A percentile compares a stretch with the other conserved stretches of the same genome.
phyloP scores from a whole-genome alignment of 202 grass and related monocot species.

The Setaria viridis region DNA sequence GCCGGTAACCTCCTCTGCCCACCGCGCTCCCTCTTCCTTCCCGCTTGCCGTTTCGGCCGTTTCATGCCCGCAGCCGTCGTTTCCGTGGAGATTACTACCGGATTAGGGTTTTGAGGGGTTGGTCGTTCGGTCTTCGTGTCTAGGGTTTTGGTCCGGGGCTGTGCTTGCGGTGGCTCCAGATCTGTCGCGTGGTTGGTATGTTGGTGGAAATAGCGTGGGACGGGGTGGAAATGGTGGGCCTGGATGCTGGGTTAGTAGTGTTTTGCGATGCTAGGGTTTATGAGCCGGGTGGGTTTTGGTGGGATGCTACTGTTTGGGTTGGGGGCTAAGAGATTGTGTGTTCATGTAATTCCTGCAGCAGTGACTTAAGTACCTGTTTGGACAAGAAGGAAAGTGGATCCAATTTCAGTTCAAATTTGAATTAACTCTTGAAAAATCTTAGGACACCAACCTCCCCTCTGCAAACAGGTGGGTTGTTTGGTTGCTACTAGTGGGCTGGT shows the following conservation, averaged over 20 bases:
- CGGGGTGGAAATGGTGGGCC: neutral
- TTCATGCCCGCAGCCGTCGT: neutral
- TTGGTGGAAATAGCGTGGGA: conserved; percentile 15
- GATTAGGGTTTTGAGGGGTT: conserved; percentile 43
- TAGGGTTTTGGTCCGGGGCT: conserved; percentile 57
- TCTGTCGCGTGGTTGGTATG: conserved; percentile 23
- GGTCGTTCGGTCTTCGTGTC: neutral
- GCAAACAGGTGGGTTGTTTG: neutral
- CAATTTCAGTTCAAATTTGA: neutral
- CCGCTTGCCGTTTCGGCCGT: neutral
- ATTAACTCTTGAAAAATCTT: neutral
- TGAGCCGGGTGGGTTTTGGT: conserved; percentile 20
- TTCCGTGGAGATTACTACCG: conserved; percentile 16
- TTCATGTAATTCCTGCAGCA: conserved; percentile 8
- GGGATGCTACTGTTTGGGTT: conserved; percentile 23
- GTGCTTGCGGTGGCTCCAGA: conserved; percentile 18
- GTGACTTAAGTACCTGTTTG: neutral
- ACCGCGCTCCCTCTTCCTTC: neutral
- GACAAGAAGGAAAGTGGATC: neutral
- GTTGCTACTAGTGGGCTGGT: neutral
- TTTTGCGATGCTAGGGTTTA: conserved; percentile 52
- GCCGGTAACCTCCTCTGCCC: conserved; percentile 55
- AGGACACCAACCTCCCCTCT: neutral
- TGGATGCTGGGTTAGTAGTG: neutral
- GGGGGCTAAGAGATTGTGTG: neutral